Percentiles rank a stretch among this genome's conserved stretches.
These are phyloP conservation scores for Helianthus annuus DNA, from an alignment of 129 eudicot genomes.

Conservation along the genomic window DNA sequence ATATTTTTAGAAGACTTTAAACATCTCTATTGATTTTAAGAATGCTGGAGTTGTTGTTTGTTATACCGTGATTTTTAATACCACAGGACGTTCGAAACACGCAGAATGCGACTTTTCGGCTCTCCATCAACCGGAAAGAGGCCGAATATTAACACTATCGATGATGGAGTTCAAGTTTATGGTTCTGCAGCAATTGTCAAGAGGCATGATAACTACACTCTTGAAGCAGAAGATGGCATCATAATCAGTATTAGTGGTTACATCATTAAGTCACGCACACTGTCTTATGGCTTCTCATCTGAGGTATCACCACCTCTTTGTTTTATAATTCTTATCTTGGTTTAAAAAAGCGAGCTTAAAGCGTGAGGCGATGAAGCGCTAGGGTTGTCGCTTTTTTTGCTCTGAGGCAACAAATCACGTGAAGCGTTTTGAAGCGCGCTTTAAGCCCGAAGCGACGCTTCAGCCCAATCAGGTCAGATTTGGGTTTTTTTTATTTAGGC, in stretches of 20 bases:
- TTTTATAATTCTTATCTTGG: neutral
- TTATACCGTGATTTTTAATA: constrained; percentile 1
- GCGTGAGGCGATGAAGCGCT: no score
- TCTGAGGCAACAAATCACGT: no score
- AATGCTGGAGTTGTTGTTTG: neutral
- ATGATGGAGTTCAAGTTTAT: constrained; percentile 26
- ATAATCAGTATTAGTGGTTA: constrained; percentile 45
- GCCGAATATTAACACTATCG: neutral
- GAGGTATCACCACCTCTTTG: constrained; percentile 41
- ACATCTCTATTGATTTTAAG: constrained; percentile 1
- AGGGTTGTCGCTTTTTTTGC: no score
- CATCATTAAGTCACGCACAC: constrained; percentile 48
- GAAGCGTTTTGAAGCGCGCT: no score
- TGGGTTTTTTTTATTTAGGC: no score
- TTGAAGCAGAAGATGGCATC: constrained; percentile 60
- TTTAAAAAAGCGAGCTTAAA: no score
- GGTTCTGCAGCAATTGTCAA: constrained; percentile 37
- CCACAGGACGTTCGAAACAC: constrained; percentile 26
- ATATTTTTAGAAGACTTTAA: neutral
- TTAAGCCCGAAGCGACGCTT: no score
- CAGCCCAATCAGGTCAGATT: no score
- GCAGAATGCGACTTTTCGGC: constrained; percentile 29
- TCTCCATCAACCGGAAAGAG: constrained; percentile 27
- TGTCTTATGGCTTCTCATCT: constrained; percentile 53
- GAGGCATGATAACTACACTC: constrained; percentile 42